Conservation (phyloP, 495 filamentous ascomycete species). For the Lophiotrema nucula region DNA sequence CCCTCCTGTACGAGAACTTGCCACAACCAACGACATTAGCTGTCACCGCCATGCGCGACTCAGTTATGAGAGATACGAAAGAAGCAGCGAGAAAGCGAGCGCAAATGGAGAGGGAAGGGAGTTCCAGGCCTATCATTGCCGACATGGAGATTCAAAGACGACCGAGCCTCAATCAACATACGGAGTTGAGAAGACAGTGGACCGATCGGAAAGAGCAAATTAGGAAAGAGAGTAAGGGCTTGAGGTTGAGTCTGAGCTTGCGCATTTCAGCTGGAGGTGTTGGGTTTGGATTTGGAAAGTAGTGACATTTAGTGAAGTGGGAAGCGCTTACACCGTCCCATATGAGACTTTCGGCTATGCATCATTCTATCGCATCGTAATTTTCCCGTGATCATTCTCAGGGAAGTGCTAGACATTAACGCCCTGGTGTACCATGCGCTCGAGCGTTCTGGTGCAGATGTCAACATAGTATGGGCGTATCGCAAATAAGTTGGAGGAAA, state of each 20-base stretch:
- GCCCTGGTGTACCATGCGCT: too few relatives aligned
- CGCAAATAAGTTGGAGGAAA: too few relatives aligned
- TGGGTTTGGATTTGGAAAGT: constrained; percentile 1
- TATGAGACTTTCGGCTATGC: too few relatives aligned
- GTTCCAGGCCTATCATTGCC: neutral
- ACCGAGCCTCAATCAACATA: constrained; percentile 5
- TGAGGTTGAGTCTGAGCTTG: constrained; percentile 18
- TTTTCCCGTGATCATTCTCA: too few relatives aligned
- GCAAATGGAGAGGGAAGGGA: neutral
- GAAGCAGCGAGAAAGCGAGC: neutral
- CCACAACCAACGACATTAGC: constrained; percentile 1
- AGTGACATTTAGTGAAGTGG: too few relatives aligned
- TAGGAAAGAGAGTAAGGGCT: constrained; percentile 1
- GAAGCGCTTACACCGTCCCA: too few relatives aligned
- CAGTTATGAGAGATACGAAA: constrained; percentile 7
- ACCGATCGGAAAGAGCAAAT: constrained; percentile 4
- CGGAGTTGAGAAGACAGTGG: constrained; percentile 10
- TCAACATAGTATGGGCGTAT: too few relatives aligned
- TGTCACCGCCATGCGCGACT: constrained; percentile 1
- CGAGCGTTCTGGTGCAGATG: too few relatives aligned
- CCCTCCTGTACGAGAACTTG: constrained; percentile 18
- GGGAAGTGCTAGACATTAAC: too few relatives aligned
- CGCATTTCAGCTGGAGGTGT: constrained; percentile 7
- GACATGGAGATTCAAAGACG: neutral
- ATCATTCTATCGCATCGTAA: too few relatives aligned